A percentile compares a stretch with the other conserved stretches of the same genome.
Evolutionary conservation across 495 filamentous ascomycete genomes (phyloP).

Genomic region (Hyaloscypha bicolor): DNA sequence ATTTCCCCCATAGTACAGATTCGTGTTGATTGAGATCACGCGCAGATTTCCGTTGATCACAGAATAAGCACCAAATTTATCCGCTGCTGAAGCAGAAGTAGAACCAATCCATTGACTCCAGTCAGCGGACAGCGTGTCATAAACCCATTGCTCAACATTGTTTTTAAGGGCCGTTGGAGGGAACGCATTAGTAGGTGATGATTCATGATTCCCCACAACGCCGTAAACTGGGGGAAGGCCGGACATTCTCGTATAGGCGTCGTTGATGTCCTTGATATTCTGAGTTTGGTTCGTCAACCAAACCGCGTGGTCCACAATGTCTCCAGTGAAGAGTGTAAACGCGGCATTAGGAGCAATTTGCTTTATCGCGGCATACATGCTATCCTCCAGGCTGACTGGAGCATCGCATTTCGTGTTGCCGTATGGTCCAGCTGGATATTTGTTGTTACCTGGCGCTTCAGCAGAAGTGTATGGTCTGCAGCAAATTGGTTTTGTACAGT

Average conservation of each 20-base stretch:
- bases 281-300: conserved; percentile 42
- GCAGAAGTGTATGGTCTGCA: conserved; percentile 1
- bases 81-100: conserved; percentile 35
- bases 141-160: conserved; percentile 50
- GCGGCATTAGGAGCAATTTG: conserved; percentile 40
- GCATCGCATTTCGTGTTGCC: conserved; percentile 55
- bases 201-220: conserved; percentile 57
- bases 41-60: conserved; percentile 44
- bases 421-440: conserved; percentile 25
- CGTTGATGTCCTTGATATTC: conserved; percentile 43
- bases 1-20: conserved; percentile 57
- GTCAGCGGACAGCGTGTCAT: conserved; percentile 45
- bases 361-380: conserved; percentile 52
- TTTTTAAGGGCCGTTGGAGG: conserved; percentile 37
- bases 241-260: conserved; percentile 45
- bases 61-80: conserved; percentile 53
- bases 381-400: conserved; percentile 50
- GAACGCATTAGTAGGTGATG: conserved; percentile 53
- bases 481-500: conserved; percentile 11
- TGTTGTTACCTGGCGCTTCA: conserved; percentile 1
- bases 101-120: conserved; percentile 49
- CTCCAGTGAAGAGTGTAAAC: conserved; percentile 49
- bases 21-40: conserved; percentile 58
- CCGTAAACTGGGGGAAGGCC: conserved; percentile 44
- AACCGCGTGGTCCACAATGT: conserved; percentile 47